Percentiles rank a stretch among this genome's conserved stretches.
phyloP scores from a whole-genome alignment of 108 stramenopile species.

The Skeletonema potamos region DNA sequence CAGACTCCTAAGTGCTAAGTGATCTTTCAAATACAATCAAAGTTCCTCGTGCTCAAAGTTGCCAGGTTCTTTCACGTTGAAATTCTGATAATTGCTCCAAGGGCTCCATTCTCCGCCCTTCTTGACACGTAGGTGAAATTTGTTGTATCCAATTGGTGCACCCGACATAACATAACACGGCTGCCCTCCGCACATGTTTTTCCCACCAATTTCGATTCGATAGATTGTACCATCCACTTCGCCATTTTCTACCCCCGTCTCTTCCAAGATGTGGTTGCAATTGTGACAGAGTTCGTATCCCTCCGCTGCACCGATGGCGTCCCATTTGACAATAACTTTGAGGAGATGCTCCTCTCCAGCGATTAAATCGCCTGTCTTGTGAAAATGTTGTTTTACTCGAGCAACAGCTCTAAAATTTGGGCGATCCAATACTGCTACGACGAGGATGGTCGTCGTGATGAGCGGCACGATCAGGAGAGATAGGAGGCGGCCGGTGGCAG shows the following conservation, averaged over 20 bases:
- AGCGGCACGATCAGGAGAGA: neutral
- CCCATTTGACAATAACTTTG: slow-evolving; percentile 38
- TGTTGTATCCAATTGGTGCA: slow-evolving; percentile 28
- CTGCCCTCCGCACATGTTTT: slow-evolving; percentile 1
- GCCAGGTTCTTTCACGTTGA: slow-evolving; percentile 39
- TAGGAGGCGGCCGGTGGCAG: neutral
- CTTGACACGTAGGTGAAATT: slow-evolving; percentile 30
- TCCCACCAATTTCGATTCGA: neutral
- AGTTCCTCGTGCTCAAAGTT: slow-evolving; percentile 27
- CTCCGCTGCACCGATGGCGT: slow-evolving; percentile 8
- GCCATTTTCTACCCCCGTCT: slow-evolving; percentile 13
- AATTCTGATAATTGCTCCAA: slow-evolving; percentile 36
- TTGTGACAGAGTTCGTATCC: slow-evolving; percentile 47
- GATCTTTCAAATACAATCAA: neutral
- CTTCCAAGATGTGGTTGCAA: slow-evolving; percentile 12
- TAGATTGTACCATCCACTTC: neutral
- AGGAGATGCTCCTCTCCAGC: slow-evolving; percentile 37
- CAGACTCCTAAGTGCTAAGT: neutral
- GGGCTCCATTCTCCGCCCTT: slow-evolving; percentile 20
- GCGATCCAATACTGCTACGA: neutral
- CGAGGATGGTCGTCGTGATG: no score
- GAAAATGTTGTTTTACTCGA: slow-evolving; percentile 42
- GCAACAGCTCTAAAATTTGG: neutral
- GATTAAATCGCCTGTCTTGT: slow-evolving; percentile 21
- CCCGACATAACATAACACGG: slow-evolving; percentile 9